A percentile compares a stretch with the other conserved stretches of the same genome.
Evolutionary conservation across 208 protist genomes (phyloP).

Genomic region (Crithidia fasciculata): DNA sequence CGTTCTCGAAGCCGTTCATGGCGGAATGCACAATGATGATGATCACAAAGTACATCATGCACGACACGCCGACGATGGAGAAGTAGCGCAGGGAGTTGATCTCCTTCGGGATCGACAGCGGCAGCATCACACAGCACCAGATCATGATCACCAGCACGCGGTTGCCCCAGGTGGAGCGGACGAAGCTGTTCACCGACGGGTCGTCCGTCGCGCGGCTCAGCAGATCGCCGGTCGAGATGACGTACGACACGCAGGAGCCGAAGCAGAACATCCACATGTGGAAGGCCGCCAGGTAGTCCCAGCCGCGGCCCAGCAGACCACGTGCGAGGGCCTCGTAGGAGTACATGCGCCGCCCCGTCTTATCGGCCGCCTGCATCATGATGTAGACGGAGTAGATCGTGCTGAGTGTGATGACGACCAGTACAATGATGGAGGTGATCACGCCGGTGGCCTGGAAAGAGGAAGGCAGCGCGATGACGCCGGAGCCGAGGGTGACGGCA

Average conservation of each 20-base stretch:
- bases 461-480: conserved; percentile 78
- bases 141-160: conserved; percentile 62
- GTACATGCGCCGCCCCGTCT: conserved; percentile 48
- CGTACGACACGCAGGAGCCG: conserved; percentile 81
- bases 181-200: conserved; percentile 46
- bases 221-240: conserved; percentile 80
- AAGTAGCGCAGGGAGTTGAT: conserved; percentile 89
- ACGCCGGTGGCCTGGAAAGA: conserved; percentile 74
- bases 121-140: conserved; percentile 79
- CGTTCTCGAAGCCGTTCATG: conserved; percentile 60
- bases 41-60: conserved; percentile 81
- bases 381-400: conserved; percentile 87
- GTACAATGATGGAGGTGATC: conserved; percentile 49
- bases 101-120: conserved; percentile 76
- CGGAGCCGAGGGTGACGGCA: conserved; percentile 76
- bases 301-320: conserved; percentile 70
- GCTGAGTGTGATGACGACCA: conserved; percentile 59
- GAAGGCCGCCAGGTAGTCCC: conserved; percentile 76
- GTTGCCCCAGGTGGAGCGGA: conserved; percentile 53
- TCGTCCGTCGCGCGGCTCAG: conserved; percentile 50
- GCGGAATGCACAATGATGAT: conserved; percentile 74
- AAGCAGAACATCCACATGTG: conserved; percentile 89
- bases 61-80: conserved; percentile 73
- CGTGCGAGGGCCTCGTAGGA: conserved; percentile 75
- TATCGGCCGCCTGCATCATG: conserved; percentile 73